Percentiles rank a stretch among this genome's conserved stretches.
Evolutionary conservation across 2,329 filamentous ascomycete species (phyloP).

Genomic region (Spiromastix sp.): DNA sequence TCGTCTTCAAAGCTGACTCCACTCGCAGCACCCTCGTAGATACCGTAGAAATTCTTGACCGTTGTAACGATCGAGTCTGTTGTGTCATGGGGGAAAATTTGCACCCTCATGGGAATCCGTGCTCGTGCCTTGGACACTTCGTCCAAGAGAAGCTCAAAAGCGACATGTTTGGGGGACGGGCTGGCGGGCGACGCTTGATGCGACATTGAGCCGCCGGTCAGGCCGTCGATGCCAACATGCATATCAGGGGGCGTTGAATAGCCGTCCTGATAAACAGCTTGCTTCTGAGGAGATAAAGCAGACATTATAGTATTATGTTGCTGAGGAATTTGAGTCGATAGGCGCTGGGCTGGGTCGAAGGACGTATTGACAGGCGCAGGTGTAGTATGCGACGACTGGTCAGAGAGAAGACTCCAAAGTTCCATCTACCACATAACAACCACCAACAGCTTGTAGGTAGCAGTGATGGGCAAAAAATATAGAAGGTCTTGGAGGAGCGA

Average conservation of each 20-base stretch:
- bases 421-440: slow-evolving; percentile 12
- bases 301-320: slow-evolving; percentile 20
- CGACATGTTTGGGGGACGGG: slow-evolving; percentile 47
- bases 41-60: slow-evolving; percentile 96
- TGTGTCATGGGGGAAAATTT: slow-evolving; percentile 90
- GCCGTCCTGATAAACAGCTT: slow-evolving; percentile 25
- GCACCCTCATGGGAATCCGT: slow-evolving; percentile 57
- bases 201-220: slow-evolving; percentile 16
- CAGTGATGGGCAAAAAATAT: not conserved
- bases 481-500: not conserved
- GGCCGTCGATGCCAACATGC: slow-evolving; percentile 17
- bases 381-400: slow-evolving; percentile 6
- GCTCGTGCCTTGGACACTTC: slow-evolving; percentile 48
- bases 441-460: not conserved
- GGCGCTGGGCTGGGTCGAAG: slow-evolving; percentile 10
- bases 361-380: not conserved
- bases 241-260: slow-evolving; percentile 24
- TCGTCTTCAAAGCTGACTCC: slow-evolving; percentile 95
- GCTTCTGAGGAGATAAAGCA: slow-evolving; percentile 20
- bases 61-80: slow-evolving; percentile 97
- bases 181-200: slow-evolving; percentile 28
- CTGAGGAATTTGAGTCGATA: slow-evolving; percentile 22
- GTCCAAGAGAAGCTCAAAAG: slow-evolving; percentile 53
- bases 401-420: slow-evolving; percentile 10
- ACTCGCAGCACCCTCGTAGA: slow-evolving; percentile 70